These are phyloP conservation scores for Phytophthora rubi DNA, from an alignment of 352 stramenopile species.

Conservation along the genomic window DNA sequence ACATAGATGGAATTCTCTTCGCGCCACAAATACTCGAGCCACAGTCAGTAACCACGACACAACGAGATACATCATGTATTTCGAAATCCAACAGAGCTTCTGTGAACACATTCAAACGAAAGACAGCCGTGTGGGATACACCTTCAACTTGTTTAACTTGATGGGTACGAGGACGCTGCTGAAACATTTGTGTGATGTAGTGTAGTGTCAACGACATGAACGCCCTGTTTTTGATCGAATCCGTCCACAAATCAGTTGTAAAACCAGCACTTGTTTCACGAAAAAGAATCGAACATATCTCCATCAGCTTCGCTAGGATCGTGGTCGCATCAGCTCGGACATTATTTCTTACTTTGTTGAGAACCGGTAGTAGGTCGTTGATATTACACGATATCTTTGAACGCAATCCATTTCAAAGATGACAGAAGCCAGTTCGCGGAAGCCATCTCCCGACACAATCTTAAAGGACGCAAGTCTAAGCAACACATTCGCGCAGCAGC, in stretches of 20 bases:
- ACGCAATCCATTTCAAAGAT: constrained; percentile 3
- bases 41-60: constrained; percentile 1
- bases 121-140: neutral
- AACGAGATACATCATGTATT: constrained; percentile 1
- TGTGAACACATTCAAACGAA: constrained; percentile 3
- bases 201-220: constrained; percentile 12
- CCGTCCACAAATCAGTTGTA: constrained; percentile 3
- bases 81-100: neutral
- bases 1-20: constrained; percentile 2
- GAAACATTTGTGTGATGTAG: neutral
- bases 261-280: constrained; percentile 3
- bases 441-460: constrained; percentile 2
- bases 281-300: neutral
- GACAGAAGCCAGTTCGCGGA: neutral
- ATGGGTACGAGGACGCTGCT: neutral
- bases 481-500: neutral
- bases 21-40: constrained; percentile 6
- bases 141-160: constrained; percentile 1
- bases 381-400: neutral
- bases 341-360: constrained; percentile 1
- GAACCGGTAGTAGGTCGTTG: neutral
- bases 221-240: neutral
- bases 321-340: neutral
- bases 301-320: neutral
- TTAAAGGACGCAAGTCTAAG: constrained; percentile 1